phyloP scores from a whole-genome alignment of 176 grass and related monocot species.

The Avena sativa region DNA sequence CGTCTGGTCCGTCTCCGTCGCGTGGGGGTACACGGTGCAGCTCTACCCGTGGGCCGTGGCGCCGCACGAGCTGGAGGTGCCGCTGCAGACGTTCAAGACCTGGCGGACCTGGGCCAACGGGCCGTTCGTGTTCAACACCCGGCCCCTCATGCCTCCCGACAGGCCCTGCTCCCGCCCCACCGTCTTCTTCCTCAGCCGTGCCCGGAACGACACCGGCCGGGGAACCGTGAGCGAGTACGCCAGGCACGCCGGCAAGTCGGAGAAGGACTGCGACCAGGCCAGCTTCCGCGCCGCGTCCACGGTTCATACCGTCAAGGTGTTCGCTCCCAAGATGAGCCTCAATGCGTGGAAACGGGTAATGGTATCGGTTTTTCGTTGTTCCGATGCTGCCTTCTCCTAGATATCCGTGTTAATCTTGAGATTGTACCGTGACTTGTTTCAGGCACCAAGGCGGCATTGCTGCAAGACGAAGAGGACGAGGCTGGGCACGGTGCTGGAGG shows the following conservation, averaged over 20 bases:
- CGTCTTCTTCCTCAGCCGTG: slow-evolving; percentile 57
- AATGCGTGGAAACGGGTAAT: slow-evolving; percentile 61
- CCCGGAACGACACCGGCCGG: slow-evolving; percentile 34
- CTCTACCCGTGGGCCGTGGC: slow-evolving; percentile 62
- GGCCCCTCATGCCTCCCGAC: slow-evolving; percentile 10
- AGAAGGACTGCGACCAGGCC: slow-evolving; percentile 44
- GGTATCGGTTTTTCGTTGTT: no score
- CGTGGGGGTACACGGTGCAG: slow-evolving; percentile 87
- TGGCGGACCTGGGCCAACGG: slow-evolving; percentile 69
- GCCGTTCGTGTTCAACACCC: slow-evolving; percentile 84
- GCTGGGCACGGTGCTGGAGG: slow-evolving; percentile 58
- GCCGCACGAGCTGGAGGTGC: slow-evolving; percentile 60
- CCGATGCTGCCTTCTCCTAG: no score
- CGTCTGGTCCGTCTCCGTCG: slow-evolving; percentile 72
- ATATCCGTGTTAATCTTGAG: neutral
- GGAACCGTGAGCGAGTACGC: slow-evolving; percentile 73
- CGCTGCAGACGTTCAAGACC: slow-evolving; percentile 79
- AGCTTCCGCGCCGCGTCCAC: slow-evolving; percentile 58
- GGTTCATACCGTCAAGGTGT: slow-evolving; percentile 55
- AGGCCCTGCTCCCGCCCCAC: slow-evolving; percentile 57
- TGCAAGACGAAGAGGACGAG: slow-evolving; percentile 60
- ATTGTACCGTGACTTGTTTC: neutral
- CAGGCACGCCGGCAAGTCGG: neutral
- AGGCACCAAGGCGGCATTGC: slow-evolving; percentile 87
- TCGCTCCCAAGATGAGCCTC: slow-evolving; percentile 72